Conservation (phyloP, 805 yeast species). For the Pichia sporocuriosa region DNA sequence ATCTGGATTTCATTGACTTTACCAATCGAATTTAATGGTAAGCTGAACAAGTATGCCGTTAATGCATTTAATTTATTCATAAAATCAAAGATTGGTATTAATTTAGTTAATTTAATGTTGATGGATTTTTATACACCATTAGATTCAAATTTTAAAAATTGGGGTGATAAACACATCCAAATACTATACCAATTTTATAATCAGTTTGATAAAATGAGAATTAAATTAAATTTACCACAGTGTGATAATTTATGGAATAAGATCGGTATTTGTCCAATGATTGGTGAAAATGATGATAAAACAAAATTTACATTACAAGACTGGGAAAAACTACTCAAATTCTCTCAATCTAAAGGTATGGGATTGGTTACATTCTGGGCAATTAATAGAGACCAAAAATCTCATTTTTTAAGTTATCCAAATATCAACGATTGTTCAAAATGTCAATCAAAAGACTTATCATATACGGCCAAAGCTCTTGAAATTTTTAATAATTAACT, state of each 20-base stretch:
- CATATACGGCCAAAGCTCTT: conserved; percentile 15
- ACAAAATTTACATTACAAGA: conserved; percentile 20
- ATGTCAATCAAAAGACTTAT: conserved; percentile 20
- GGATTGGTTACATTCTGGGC: conserved; percentile 30
- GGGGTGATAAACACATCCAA: conserved; percentile 27
- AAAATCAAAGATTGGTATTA: conserved; percentile 10
- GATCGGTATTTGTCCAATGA: conserved; percentile 31
- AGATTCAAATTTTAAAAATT: conserved; percentile 17
- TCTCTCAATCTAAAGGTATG: conserved; percentile 15
- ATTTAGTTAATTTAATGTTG: conserved; percentile 23
- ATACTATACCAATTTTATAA: conserved; percentile 17
- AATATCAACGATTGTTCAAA: conserved; percentile 18
- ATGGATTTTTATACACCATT: conserved; percentile 29
- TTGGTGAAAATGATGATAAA: conserved; percentile 28
- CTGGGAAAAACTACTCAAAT: conserved; percentile 19
- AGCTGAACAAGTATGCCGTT: conserved; percentile 16
- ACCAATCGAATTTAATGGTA: conserved; percentile 25
- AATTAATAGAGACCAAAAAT: conserved; percentile 27
- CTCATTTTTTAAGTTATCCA: neutral
- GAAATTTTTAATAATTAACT: neutral
- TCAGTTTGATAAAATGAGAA: conserved; percentile 13
- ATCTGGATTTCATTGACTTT: conserved; percentile 22
- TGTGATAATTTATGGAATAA: conserved; percentile 17
- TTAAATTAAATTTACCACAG: too few species aligned
- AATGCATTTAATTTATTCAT: conserved; percentile 15